These are phyloP conservation scores for Mycena haematopus DNA, from an alignment of 768 basidiomycete genomes.

Conservation along the genomic window DNA sequence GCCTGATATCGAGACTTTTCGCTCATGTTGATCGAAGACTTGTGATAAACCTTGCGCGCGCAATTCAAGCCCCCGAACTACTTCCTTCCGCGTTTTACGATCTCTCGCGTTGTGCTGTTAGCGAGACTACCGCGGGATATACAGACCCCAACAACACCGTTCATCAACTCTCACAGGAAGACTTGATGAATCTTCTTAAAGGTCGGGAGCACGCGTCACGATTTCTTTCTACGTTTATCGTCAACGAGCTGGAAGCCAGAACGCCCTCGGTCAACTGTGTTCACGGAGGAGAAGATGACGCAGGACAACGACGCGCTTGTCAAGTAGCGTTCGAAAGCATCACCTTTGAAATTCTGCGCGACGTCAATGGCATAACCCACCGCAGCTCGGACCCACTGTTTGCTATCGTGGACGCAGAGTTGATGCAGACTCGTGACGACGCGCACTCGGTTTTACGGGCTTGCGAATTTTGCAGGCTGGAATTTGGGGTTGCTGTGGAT, in stretches of 20 bases:
- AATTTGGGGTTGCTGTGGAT: constrained; percentile 67
- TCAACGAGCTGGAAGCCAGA: constrained; percentile 74
- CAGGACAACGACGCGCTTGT: constrained; percentile 58
- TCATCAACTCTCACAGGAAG: constrained; percentile 54
- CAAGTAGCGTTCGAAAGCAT: constrained; percentile 76
- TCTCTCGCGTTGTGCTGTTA: constrained; percentile 71
- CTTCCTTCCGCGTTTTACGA: constrained; percentile 84
- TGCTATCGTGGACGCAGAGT: constrained; percentile 68
- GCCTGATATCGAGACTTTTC: constrained; percentile 10
- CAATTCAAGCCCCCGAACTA: constrained; percentile 59
- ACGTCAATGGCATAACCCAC: constrained; percentile 73
- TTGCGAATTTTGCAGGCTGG: constrained; percentile 68
- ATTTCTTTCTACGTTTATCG: constrained; percentile 79
- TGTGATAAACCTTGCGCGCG: constrained; percentile 71
- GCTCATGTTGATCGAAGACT: constrained; percentile 45
- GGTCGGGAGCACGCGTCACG: constrained; percentile 78
- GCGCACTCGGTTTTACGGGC: constrained; percentile 56
- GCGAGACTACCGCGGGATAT: constrained; percentile 62
- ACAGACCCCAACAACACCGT: constrained; percentile 42
- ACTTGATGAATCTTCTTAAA: constrained; percentile 65
- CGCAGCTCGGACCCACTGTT: constrained; percentile 75
- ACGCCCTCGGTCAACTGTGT: constrained; percentile 56
- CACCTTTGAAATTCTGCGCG: constrained; percentile 76
- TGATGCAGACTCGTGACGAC: constrained; percentile 68
- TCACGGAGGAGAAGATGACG: constrained; percentile 53